Conservation (phyloP, 306 rosid genomes). For the Fagus crenata region DNA sequence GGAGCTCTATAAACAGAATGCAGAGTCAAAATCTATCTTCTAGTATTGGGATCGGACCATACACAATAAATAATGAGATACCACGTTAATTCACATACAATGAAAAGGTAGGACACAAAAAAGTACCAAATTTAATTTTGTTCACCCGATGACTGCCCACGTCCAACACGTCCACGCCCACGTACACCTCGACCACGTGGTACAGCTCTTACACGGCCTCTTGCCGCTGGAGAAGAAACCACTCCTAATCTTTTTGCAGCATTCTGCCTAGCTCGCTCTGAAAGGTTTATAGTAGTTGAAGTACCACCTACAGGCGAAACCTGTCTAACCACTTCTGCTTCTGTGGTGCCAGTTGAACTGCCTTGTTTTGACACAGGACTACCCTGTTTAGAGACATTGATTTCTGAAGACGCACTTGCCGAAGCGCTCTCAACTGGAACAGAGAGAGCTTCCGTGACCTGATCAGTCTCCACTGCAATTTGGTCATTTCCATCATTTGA, state of each 20-base stretch:
- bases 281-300: slow-evolving; percentile 59
- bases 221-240: slow-evolving; percentile 31
- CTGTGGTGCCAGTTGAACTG: slow-evolving; percentile 29
- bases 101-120: neutral
- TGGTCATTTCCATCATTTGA: slow-evolving; percentile 55
- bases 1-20: neutral
- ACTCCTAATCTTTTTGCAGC: slow-evolving; percentile 71
- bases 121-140: slow-evolving; percentile 14
- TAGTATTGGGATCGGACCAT: neutral
- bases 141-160: slow-evolving; percentile 59
- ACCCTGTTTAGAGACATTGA: slow-evolving; percentile 37
- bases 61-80: neutral
- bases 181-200: slow-evolving; percentile 54
- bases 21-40: neutral
- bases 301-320: slow-evolving; percentile 46
- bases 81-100: neutral
- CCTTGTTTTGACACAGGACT: slow-evolving; percentile 41
- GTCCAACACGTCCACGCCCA: slow-evolving; percentile 52
- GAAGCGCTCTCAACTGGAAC: slow-evolving; percentile 34
- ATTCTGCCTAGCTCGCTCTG: slow-evolving; percentile 64
- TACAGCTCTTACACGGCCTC: slow-evolving; percentile 67
- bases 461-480: slow-evolving; percentile 51
- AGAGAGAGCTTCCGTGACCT: slow-evolving; percentile 46
- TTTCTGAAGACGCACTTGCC: slow-evolving; percentile 42
- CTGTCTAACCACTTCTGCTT: slow-evolving; percentile 50